These are phyloP conservation scores for Petunia secreta DNA, from an alignment of 257 asterid genomes.

Conservation along the genomic window DNA sequence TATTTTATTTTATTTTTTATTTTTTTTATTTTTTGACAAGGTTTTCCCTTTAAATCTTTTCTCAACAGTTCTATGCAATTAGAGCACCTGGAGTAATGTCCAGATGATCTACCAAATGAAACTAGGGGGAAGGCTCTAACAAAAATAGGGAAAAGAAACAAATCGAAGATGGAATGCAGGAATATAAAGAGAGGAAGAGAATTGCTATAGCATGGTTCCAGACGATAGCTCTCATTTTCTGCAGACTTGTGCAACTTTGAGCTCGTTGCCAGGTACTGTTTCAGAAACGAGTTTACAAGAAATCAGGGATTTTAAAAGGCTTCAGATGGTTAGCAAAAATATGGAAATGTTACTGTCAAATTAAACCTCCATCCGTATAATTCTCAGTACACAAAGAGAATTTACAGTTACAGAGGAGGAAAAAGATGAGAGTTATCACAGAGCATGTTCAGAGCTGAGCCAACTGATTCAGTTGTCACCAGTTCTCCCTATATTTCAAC, in stretches of 20 bases:
- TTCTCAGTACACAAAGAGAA: constrained; percentile 2
- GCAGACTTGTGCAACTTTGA: constrained; percentile 5
- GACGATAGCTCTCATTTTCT: neutral
- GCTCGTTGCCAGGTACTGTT: neutral
- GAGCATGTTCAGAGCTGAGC: constrained; percentile 19
- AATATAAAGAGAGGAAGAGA: neutral
- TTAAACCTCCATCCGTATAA: neutral
- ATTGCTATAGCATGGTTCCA: neutral
- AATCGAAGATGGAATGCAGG: neutral
- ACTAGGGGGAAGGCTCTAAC: neutral
- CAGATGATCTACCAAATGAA: constrained; percentile 12
- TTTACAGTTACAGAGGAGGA: constrained; percentile 3
- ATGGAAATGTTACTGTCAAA: neutral
- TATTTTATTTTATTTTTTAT: too few species aligned
- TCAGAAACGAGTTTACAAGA: neutral
- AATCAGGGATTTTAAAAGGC: neutral
- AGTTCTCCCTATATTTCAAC: constrained; percentile 11
- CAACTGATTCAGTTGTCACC: constrained; percentile 20
- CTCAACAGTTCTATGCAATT: neutral
- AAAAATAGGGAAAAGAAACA: neutral
- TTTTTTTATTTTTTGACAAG: too few species aligned
- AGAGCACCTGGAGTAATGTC: constrained; percentile 2
- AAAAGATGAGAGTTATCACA: constrained; percentile 12
- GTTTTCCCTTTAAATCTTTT: neutral
- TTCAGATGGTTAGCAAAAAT: constrained; percentile 4